Evolutionary conservation across 176 grass and related monocot species (phyloP), one percentile per base, ranked within the genome.

Genomic region (Elaeis guineensis): DNA sequence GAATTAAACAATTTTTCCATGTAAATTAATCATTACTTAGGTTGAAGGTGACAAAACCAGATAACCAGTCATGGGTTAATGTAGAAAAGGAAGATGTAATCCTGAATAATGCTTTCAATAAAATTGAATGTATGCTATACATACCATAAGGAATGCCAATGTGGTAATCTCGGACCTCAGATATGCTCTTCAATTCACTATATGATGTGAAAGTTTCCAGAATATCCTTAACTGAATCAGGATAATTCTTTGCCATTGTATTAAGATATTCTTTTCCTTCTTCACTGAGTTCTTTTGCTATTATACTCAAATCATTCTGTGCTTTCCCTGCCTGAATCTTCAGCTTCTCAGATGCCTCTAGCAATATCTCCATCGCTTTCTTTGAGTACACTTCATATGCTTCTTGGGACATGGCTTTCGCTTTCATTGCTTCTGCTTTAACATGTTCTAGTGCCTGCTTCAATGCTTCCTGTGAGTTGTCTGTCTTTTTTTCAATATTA

Each of bases 101-200:
- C 50, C 35, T 44, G 11, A 44, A 44, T 44, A 12, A 44, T 44
- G 35, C 11, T 44, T 44, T 44, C 35, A 44, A 12, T 44, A 44
- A 14, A 44, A 44, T 14, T 12, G 35, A 44, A 44, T 44, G 11
- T 0, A 44, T 44, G 35, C 2, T 14, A 44, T 44, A 75, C 78
- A 51, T 98, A 98, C 93, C 93, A 52, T 83, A 92, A 16, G 82
- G 63, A 85, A 98, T 85, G 72, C 79, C 84, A 44, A 98, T 73
- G 54, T 98, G 84, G 75, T 92, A 98, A 81, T 98, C 93, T 44
- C 57, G 21, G 28, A 89, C 83, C 19, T 88, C 70, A 7, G 82
- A 81, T 19, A 82, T 28, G 26, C 65, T 78, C 54, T 80, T 91
- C 58, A 92, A 64, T 6, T 72, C 72, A 54, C 78, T 61, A 48